These are phyloP conservation scores for Globisporangium cederbergense DNA, from an alignment of 352 stramenopile species.

Conservation along the genomic window DNA sequence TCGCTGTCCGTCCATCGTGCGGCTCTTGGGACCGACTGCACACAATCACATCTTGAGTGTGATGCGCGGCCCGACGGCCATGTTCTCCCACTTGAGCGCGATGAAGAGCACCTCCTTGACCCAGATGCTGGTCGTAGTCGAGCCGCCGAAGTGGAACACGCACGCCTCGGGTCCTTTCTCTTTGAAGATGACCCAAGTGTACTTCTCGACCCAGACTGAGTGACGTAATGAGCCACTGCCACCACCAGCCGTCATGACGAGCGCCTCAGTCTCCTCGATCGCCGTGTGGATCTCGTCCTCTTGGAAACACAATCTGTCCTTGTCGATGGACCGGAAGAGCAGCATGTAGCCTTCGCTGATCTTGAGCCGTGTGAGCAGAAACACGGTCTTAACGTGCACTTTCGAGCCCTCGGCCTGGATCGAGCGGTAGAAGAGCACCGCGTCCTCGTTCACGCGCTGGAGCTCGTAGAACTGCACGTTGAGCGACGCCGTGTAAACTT, in stretches of 20 bases:
- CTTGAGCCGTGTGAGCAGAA: conserved; percentile 53
- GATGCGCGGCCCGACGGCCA: conserved; percentile 44
- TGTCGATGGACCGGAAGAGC: conserved; percentile 58
- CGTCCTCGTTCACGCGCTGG: conserved; percentile 50
- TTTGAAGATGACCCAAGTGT: conserved; percentile 62
- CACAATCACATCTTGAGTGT: conserved; percentile 10
- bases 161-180: conserved; percentile 27
- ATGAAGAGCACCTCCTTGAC: conserved; percentile 68
- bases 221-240: conserved; percentile 14
- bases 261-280: conserved; percentile 16
- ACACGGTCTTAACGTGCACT: conserved; percentile 48
- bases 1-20: neutral
- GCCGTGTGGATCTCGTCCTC: conserved; percentile 30
- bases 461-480: conserved; percentile 44
- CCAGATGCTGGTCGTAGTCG: conserved; percentile 47
- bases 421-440: conserved; percentile 52
- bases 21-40: neutral
- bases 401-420: conserved; percentile 33
- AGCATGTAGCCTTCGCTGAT: conserved; percentile 58
- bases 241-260: neutral
- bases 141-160: conserved; percentile 61
- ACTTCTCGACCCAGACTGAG: conserved; percentile 59
- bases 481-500: conserved; percentile 45
- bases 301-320: conserved; percentile 41
- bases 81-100: conserved; percentile 58